phyloP scores from a whole-genome alignment of 257 asterid species.

The Echium plantagineum region DNA sequence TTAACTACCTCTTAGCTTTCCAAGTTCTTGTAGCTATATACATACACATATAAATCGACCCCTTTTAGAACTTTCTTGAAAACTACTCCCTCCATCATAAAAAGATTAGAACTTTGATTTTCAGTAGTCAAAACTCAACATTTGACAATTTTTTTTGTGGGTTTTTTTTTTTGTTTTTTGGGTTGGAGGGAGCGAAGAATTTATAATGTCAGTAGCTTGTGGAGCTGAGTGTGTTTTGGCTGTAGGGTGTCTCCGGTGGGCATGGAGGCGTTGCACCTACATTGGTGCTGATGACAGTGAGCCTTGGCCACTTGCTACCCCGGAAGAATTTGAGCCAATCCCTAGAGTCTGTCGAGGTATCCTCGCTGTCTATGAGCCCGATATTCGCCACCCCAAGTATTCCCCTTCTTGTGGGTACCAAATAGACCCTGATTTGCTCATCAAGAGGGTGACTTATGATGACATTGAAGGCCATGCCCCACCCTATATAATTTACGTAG shows the following conservation, averaged over 20 bases:
- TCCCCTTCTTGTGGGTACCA: constrained; percentile 53
- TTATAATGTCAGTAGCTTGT: constrained; percentile 50
- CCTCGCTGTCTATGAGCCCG: constrained; percentile 75
- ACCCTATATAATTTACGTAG: constrained; percentile 70
- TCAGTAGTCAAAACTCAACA: too few relatives aligned
- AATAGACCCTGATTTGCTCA: constrained; percentile 56
- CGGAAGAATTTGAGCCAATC: constrained; percentile 61
- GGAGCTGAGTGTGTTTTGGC: constrained; percentile 65
- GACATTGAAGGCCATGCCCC: constrained; percentile 74
- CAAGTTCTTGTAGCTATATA: too few relatives aligned
- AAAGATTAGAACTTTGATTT: too few relatives aligned
- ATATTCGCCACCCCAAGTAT: constrained; percentile 52
- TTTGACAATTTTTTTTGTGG: too few relatives aligned
- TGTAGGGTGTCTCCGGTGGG: constrained; percentile 87
- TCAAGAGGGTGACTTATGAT: constrained; percentile 70
- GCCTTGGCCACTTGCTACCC: constrained; percentile 65
- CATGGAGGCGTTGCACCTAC: constrained; percentile 95
- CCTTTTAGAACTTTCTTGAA: too few relatives aligned
- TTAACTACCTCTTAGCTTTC: too few relatives aligned
- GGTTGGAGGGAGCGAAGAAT: too few relatives aligned
- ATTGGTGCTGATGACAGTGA: constrained; percentile 79
- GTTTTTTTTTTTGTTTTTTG: too few relatives aligned
- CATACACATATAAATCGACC: too few relatives aligned
- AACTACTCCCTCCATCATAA: too few relatives aligned
- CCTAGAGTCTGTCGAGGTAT: constrained; percentile 78